Evolutionary conservation across 441 rosid species (phyloP), one percentile per base, ranked within the genome.

Genomic region (Mallotus japonicus): DNA sequence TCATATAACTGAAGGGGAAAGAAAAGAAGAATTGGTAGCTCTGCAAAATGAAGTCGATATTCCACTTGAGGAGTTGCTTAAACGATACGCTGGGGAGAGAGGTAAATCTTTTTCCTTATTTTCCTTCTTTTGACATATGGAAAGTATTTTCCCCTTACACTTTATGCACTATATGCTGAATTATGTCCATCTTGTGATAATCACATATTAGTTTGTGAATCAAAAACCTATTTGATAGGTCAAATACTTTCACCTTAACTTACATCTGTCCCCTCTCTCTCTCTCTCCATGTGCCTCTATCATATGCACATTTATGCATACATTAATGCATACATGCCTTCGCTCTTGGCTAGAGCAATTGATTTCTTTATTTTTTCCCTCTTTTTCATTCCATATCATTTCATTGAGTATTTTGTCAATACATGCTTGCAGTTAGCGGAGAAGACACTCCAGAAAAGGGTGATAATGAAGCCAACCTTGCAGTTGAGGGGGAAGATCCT

Each of bases 11-110:
- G 86, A 84, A 78, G 88, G 80, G 77, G 99, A 96, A 83, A 91
- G 98, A 72, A 87, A 84, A 83, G 96, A 93, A 80, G 99, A 96
- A 78, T 80, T 96, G 86, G 97, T 78, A 76, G 98, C 98, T 78
- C 77, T 96, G 83, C 91, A 70, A 46, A 79, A 86, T 78, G 99
- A 96, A 83, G 76, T 84, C 74, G 92, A 93, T 87, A 81, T 92
- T 76, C 98, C 99, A 17, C 83, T 96, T 74, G 96, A 87, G 84
- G 98, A 92, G 85, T 82, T 96, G 47, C 96, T 91, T 64, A 89
- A 79, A 76, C 88, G 83, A 73, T 96, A 93, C 85, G 74, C 82
- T 73, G 71, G 42, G 46, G 86, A 75, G 61, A 80, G 78, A 85
- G 98, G 97, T 91, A 64, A 78, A 70, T 51, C 77, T 6, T 78